These are phyloP conservation scores for Colletotrichum cuscutae DNA, from an alignment of 2,329 filamentous ascomycete genomes.

Conservation along the genomic window DNA sequence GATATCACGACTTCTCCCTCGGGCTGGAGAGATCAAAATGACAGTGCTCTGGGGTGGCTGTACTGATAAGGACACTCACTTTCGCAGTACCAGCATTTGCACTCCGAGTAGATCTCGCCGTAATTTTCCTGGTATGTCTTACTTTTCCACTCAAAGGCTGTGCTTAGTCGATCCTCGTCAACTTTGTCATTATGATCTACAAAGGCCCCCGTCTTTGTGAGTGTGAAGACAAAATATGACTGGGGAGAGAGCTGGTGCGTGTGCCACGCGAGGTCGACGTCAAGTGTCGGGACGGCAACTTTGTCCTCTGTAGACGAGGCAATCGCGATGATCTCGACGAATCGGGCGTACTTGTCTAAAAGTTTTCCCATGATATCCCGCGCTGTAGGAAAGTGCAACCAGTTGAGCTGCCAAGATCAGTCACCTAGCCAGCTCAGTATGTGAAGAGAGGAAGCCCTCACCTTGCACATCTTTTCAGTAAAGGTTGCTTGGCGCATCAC, in stretches of 20 bases:
- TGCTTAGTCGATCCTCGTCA: slow-evolving; percentile 71
- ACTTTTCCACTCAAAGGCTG: slow-evolving; percentile 75
- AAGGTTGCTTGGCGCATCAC: slow-evolving; percentile 55
- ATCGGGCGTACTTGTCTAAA: slow-evolving; percentile 69
- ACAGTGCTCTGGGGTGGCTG: not conserved
- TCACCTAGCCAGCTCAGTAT: not conserved
- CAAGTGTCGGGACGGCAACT: slow-evolving; percentile 72
- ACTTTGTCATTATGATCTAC: slow-evolving; percentile 89
- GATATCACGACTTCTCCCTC: not conserved
- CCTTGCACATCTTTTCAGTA: slow-evolving; percentile 43
- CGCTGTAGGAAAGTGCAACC: slow-evolving; percentile 74
- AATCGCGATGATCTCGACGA: slow-evolving; percentile 64
- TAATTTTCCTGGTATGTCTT: slow-evolving; percentile 72
- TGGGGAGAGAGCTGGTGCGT: slow-evolving; percentile 75
- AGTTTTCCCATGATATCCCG: slow-evolving; percentile 68
- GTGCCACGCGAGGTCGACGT: slow-evolving; percentile 79
- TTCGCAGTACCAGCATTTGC: slow-evolving; percentile 84
- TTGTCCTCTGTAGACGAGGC: slow-evolving; percentile 46
- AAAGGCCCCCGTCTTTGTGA: slow-evolving; percentile 60
- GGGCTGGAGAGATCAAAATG: not conserved
- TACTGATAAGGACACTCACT: slow-evolving; percentile 41
- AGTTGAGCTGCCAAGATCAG: slow-evolving; percentile 63
- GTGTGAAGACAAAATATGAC: slow-evolving; percentile 68
- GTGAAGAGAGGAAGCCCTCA: not conserved
- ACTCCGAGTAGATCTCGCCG: slow-evolving; percentile 74